phyloP scores from a whole-genome alignment of 139 green algal species.

The Chlamydomonas schloesseri region DNA sequence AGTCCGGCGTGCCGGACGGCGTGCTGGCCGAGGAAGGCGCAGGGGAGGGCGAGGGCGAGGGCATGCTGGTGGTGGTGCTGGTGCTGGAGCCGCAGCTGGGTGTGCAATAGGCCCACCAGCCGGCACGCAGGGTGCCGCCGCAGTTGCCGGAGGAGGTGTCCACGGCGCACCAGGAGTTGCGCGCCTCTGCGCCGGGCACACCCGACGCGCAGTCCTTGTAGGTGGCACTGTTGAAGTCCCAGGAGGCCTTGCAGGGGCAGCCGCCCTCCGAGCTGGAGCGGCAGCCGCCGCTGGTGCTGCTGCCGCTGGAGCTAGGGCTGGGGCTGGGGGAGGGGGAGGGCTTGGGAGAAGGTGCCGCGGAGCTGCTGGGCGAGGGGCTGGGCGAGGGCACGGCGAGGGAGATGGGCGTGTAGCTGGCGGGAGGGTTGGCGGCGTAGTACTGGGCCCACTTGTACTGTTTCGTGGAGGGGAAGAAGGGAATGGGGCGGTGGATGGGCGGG shows the following conservation, averaged over 20 bases:
- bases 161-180: not conserved
- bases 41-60: not conserved
- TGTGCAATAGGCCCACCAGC: conserved; percentile 1
- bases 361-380: not conserved
- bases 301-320: not conserved
- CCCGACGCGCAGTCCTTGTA: not conserved
- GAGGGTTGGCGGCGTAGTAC: not conserved
- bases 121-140: not conserved
- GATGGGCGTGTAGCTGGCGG: not conserved
- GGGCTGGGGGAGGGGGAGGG: not conserved
- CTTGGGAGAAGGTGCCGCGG: not conserved
- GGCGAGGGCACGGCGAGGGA: not conserved
- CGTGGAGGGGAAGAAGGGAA: too few species aligned
- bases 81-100: not conserved
- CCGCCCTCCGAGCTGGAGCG: not conserved
- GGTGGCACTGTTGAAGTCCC: not conserved
- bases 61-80: not conserved
- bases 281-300: not conserved
- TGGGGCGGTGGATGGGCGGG: too few species aligned
- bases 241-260: not conserved
- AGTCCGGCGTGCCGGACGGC: not conserved
- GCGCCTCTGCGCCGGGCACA: too few species aligned
- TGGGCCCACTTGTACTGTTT: not conserved
- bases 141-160: not conserved
- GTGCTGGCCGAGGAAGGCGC: too few species aligned